Evolutionary conservation across 495 filamentous ascomycete species (phyloP).

Genomic region (Xylaria curta): DNA sequence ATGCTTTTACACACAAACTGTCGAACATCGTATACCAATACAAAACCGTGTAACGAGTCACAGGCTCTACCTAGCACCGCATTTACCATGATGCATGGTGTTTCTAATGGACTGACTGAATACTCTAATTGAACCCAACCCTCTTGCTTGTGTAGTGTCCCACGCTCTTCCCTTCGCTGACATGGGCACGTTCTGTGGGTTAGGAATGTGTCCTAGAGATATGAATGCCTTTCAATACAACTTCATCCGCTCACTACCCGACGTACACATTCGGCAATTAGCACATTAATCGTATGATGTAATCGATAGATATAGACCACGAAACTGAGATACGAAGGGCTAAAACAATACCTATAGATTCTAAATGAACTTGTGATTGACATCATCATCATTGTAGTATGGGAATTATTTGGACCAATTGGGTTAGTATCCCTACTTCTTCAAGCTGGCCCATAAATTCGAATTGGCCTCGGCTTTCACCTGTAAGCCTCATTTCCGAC

Average conservation of each 20-base stretch:
- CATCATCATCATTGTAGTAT: neutral
- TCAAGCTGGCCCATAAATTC: neutral
- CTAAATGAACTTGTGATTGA: neutral
- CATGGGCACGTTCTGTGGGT: neutral
- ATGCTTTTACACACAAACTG: neutral
- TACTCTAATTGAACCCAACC: neutral
- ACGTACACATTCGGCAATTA: neutral
- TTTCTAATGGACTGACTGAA: neutral
- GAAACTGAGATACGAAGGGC: neutral
- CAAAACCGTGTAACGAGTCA: neutral
- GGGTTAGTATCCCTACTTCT: neutral
- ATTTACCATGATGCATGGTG: neutral
- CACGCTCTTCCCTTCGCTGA: neutral
- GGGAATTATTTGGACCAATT: neutral
- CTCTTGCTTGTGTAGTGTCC: neutral
- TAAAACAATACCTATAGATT: neutral
- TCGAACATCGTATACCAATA: neutral
- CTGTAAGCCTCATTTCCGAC: slow-evolving; percentile 15
- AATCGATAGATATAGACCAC: neutral
- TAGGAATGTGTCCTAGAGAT: neutral
- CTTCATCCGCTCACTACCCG: neutral
- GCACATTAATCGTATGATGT: neutral
- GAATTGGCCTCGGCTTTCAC: neutral
- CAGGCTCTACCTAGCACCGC: too few species aligned
- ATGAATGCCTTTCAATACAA: neutral